phyloP scores from a whole-genome alignment of 768 basidiomycete genomes.

The Gloeopeniophorella convolvens region DNA sequence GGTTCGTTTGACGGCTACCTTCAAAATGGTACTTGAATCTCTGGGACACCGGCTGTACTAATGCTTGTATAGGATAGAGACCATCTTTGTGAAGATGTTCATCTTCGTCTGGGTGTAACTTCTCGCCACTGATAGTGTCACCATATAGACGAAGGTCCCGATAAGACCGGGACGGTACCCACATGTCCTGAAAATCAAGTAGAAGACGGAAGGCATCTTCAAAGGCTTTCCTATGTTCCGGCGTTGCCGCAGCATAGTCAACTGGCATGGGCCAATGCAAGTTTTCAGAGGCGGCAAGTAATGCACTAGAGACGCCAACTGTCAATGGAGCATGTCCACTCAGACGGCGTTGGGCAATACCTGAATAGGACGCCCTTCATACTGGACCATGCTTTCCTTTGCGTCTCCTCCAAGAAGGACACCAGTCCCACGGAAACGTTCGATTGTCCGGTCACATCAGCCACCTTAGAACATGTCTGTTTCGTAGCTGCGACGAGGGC shows the following conservation, averaged over 20 bases:
- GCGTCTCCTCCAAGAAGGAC: conserved; percentile 52
- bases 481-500: conserved; percentile 49
- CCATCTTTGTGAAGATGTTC: conserved; percentile 41
- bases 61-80: conserved; percentile 77
- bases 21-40: conserved; percentile 97
- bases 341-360: conserved; percentile 32
- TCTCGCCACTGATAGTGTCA: conserved; percentile 40
- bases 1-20: conserved; percentile 77
- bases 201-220: conserved; percentile 74
- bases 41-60: conserved; percentile 75
- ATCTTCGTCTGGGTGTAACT: conserved; percentile 30
- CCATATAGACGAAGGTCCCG: conserved; percentile 6
- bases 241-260: conserved; percentile 48
- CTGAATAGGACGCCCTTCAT: conserved; percentile 59
- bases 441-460: conserved; percentile 38
- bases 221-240: conserved; percentile 55
- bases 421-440: conserved; percentile 49
- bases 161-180: conserved; percentile 25
- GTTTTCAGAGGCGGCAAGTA: conserved; percentile 60
- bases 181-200: conserved; percentile 74
- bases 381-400: conserved; percentile 67
- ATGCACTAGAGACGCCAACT: conserved; percentile 37
- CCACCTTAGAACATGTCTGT: conserved; percentile 37
- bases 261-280: conserved; percentile 83
- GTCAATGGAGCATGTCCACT: conserved; percentile 3